Conservation (phyloP, 169 alveolate genomes). For the Eimeria maxima region DNA sequence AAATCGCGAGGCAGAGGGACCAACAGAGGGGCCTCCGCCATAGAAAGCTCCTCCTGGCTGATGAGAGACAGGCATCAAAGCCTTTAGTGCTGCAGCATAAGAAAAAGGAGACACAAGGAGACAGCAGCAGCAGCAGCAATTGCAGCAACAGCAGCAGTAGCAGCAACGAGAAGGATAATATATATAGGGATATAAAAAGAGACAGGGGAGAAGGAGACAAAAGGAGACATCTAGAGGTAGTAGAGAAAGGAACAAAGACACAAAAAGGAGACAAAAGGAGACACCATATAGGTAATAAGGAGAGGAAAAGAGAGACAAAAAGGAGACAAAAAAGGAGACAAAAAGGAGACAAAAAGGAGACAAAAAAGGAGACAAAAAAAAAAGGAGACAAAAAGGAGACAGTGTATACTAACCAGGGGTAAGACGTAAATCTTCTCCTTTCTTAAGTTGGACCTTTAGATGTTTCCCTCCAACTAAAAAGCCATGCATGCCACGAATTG, state of each 20-base stretch:
- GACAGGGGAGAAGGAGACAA: neutral
- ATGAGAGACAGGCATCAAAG: conserved; percentile 32
- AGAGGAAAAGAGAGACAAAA: neutral
- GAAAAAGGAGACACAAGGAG: too few species aligned
- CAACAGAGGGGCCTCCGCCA: conserved; percentile 43
- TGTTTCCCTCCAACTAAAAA: conserved; percentile 91
- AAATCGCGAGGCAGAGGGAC: neutral
- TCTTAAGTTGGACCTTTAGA: conserved; percentile 93
- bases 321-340: neutral
- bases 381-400: neutral
- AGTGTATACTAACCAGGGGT: conserved; percentile 56
- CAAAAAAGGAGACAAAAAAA: neutral
- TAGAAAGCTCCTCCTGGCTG: conserved; percentile 55
- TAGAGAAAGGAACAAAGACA: too few species aligned
- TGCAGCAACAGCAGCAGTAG: conserved; percentile 54
- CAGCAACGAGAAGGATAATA: neutral
- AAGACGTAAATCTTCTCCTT: conserved; percentile 90
- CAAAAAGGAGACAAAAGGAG: neutral
- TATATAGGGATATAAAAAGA: neutral
- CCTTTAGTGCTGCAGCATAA: conserved; percentile 12
- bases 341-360: neutral
- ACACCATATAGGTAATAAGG: neutral
- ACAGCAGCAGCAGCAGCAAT: conserved; percentile 27
- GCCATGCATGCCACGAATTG: conserved; percentile 94
- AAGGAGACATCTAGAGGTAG: neutral